phyloP scores from a whole-genome alignment of 179 eudicot species.

The Beta lomatogona region DNA sequence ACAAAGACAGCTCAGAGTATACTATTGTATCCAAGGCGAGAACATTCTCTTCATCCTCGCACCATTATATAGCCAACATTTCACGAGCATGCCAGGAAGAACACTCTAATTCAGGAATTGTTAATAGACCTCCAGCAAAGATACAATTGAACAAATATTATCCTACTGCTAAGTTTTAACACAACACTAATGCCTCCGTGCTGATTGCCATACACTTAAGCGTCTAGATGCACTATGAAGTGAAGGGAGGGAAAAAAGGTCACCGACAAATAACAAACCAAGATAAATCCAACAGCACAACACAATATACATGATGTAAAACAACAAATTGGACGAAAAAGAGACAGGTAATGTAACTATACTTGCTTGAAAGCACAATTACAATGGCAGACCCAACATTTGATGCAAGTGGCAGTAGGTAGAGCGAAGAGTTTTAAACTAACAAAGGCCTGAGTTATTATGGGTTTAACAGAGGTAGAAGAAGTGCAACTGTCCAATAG shows the following conservation, averaged over 20 bases:
- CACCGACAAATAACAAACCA: neutral
- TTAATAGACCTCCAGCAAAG: neutral
- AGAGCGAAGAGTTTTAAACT: neutral
- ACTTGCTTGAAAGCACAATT: neutral
- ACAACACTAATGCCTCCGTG: neutral
- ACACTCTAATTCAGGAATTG: neutral
- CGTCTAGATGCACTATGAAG: neutral
- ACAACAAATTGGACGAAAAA: neutral
- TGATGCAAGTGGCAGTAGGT: neutral
- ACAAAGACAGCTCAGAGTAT: neutral
- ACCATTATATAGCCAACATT: neutral
- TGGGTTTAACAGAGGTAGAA: neutral
- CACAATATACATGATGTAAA: neutral
- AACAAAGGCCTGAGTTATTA: neutral
- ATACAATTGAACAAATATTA: too few species aligned
- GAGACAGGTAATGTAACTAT: neutral
- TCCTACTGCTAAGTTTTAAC: neutral
- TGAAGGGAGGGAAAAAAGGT: too few species aligned
- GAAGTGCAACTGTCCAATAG: neutral
- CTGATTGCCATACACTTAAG: neutral
- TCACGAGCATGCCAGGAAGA: neutral
- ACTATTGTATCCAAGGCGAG: neutral
- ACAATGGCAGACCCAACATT: neutral
- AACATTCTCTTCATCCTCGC: neutral
- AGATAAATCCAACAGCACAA: neutral